Base-by-base conservation (phyloP, 257 asterid genomes). In the Coffea canephora region DNA sequence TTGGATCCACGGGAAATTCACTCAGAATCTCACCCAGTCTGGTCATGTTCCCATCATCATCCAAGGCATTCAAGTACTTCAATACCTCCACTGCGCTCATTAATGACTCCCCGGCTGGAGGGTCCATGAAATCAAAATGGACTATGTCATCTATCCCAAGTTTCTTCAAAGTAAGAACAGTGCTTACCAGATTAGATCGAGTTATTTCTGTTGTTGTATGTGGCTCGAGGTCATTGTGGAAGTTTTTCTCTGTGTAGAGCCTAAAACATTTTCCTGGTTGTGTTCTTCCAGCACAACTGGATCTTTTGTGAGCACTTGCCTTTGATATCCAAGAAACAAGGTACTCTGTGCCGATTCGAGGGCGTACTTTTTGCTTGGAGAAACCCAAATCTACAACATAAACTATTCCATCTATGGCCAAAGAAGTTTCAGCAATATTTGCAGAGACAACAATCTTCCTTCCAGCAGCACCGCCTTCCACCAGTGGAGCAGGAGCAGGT, bases 231-330 rank as follows among this genome's bases (percentile, higher is more conserved):
- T 93, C 99, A n/a, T 88, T 89, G 39, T 92, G 76, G 76, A 94
- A 96, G 72, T 97, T 94, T 86, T 84, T 92, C 77, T 96, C 97
- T 0, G 95, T 94, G 82, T 94, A 96, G 49, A 96, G 99, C 85
- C 99, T 89, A 79, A 90, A 96, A 82, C 99, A 96, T 83, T 96
- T 96, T 69, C 99, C 98, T 6, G 99, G 98, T 77, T 92, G 99
- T 7, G 98, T 94, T 86, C 98, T 92, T 82, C 99, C 99, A 78
- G 99, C 99, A 91, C 98, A 97, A 31, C 98, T 97, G 0, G 99
- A 90, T 66, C 98, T 90, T 70, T 96, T 97, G 82, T 96, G 97
- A 7, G 97, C 99, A 86, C 99, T 96, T 54, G 99, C 98, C 89
- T 96, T 96, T 23, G 49, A 46, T 46, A 46, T 46, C 9, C 10